Base-by-base conservation (phyloP, 2,329 filamentous ascomycete species). In the Microcyclospora tardicrescens region DNA sequence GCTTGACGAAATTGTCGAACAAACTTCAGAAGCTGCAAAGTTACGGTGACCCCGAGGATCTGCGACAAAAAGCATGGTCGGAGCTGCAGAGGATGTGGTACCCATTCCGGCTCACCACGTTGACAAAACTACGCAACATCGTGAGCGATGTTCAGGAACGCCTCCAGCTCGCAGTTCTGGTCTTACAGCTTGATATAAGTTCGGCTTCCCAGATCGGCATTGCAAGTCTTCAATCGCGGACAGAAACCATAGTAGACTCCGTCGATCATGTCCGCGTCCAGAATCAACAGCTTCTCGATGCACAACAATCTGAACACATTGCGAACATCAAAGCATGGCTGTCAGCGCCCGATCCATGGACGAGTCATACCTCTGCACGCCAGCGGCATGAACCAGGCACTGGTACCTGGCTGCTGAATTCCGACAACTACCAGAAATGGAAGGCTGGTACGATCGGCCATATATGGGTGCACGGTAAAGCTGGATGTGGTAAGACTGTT, bases 401-500 rank as follows among this genome's bases (percentile, higher is more conserved):
- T 9, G 47, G 45, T 10, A 15, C 36, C 10, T 50, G 44, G 43
- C 35, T 49, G 12, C 41, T 49, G 10, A 16, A 41, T 9, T 42
- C 28, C 15, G 14, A 13, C 16, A 27, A 28, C 11, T 52, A 49
- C 35, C 35, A 38, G 37, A 36, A 27, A 11, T 52, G 46, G 44
- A 46, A 46, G 32, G 24, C 16, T n/a, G 40, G 34, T 32, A 16
- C 39, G 14, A 37, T 36, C 34, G 37, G 36, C 19, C 38, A 46
- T 29, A 31, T 50, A 15, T 52, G 49, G 49, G 12, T 52, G 10
- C 38, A 45, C 15, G 50, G 50, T 33, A 47, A 40, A 27, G 36
- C 49, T 34, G 50, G 50, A 12, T 48, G 45, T 36, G 44, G 50
- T 2, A 51, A 52, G 38, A 51, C 46, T 2, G 37, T 52, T 2